These are phyloP conservation scores for Colletotrichum siamense DNA, from an alignment of 2,329 filamentous ascomycete species.

Conservation along the genomic window DNA sequence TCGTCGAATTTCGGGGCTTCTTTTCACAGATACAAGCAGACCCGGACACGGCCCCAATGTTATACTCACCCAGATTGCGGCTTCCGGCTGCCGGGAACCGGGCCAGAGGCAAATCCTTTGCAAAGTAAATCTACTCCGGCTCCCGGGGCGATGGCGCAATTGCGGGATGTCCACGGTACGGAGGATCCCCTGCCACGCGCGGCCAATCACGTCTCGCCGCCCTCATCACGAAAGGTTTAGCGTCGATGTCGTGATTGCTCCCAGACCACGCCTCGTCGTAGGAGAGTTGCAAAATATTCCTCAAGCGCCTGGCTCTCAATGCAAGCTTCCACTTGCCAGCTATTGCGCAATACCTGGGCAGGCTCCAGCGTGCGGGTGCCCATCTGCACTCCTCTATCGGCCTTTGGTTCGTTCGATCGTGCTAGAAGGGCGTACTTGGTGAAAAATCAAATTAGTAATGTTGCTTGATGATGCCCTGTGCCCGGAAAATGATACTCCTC, in stretches of 20 bases:
- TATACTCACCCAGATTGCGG: background rate
- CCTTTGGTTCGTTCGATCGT: constrained; percentile 19
- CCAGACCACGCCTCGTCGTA: constrained; percentile 28
- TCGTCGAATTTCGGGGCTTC: background rate
- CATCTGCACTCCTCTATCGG: background rate
- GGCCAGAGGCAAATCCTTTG: background rate
- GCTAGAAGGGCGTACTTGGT: background rate
- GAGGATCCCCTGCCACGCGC: constrained; percentile 1
- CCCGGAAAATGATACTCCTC: constrained; percentile 4
- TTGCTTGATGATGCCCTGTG: constrained; percentile 22
- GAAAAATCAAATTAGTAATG: constrained; percentile 23
- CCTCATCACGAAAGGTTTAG: constrained; percentile 54
- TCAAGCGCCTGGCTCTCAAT: constrained; percentile 5
- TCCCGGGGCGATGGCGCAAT: constrained; percentile 24
- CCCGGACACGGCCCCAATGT: constrained; percentile 1
- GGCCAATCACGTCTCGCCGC: constrained; percentile 39
- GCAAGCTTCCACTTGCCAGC: constrained; percentile 19
- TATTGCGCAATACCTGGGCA: constrained; percentile 39
- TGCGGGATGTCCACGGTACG: constrained; percentile 22
- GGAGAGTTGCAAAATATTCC: constrained; percentile 15
- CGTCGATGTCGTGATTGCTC: constrained; percentile 58
- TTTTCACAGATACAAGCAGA: background rate
- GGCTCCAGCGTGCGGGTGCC: background rate
- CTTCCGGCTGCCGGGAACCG: constrained; percentile 19
- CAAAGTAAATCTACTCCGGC: constrained; percentile 13